Evolutionary conservation across 495 filamentous ascomycete species (phyloP).

Genomic region (Antarctomyces pellizariae): DNA sequence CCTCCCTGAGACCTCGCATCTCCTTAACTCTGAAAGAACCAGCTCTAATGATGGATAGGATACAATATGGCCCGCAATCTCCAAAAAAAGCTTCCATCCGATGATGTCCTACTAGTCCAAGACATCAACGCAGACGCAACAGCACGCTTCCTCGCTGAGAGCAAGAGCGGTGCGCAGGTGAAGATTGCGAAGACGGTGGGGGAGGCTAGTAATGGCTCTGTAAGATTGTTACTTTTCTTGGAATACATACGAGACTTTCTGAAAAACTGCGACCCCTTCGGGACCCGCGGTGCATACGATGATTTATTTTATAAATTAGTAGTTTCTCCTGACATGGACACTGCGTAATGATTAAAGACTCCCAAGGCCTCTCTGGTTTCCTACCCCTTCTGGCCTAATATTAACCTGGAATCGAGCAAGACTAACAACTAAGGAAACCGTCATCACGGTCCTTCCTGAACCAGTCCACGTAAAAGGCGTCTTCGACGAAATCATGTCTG

Average conservation of each 20-base stretch:
- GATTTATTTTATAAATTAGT: constrained; percentile 24
- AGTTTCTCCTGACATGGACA: too few relatives aligned
- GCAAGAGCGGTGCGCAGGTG: constrained; percentile 26
- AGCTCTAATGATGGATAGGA: constrained; percentile 16
- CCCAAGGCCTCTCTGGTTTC: constrained; percentile 1
- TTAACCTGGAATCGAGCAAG: background rate
- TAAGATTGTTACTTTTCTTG: constrained; percentile 23
- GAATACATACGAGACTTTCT: too few relatives aligned
- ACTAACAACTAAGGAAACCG: constrained; percentile 32
- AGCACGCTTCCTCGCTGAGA: constrained; percentile 35
- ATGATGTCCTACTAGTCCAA: constrained; percentile 43
- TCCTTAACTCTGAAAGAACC: constrained; percentile 5
- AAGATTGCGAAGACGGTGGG: constrained; percentile 30
- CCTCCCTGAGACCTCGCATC: constrained; percentile 3
- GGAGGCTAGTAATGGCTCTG: constrained; percentile 47
- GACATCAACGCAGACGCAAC: constrained; percentile 47
- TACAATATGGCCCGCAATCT: constrained; percentile 82
- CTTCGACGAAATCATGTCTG: constrained; percentile 36
- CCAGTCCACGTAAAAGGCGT: constrained; percentile 56
- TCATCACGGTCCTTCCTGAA: constrained; percentile 63
- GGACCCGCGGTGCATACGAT: constrained; percentile 15
- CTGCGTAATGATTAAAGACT: too few relatives aligned
- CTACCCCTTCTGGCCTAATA: background rate
- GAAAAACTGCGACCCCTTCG: background rate
- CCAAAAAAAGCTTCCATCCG: constrained; percentile 45